A percentile compares a stretch with the other conserved stretches of the same genome.
Conservation (phyloP, 768 basidiomycete genomes). For the Psilocybe cyanescens region DNA sequence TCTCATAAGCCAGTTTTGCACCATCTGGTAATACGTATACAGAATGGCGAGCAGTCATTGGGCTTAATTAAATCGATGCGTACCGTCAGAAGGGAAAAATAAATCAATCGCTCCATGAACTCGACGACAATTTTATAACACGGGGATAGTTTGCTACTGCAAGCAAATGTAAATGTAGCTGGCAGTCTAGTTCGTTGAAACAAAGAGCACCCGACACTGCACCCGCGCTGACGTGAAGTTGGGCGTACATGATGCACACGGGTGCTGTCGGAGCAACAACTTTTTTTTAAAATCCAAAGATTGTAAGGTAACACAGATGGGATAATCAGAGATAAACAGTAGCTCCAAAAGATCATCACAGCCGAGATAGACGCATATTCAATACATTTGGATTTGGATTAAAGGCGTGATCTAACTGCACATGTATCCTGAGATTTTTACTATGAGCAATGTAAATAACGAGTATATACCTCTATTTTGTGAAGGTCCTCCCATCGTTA, state of each 20-base stretch:
- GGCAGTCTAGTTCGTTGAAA: not conserved
- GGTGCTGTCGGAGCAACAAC: not conserved
- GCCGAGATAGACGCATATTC: not conserved
- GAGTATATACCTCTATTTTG: not conserved
- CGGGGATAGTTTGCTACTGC: not conserved
- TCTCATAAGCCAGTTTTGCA: conserved; percentile 44
- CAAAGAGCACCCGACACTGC: conserved; percentile 19
- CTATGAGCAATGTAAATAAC: not conserved
- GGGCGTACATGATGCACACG: not conserved
- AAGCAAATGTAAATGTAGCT: not conserved
- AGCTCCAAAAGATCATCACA: not conserved
- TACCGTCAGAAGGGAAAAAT: not conserved
- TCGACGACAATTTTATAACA: conserved; percentile 8
- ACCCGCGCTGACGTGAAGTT: conserved; percentile 5
- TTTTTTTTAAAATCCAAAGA: not conserved
- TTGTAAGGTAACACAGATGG: not conserved
- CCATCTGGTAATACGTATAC: conserved; percentile 41
- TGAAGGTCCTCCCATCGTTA: not conserved
- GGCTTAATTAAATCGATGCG: not conserved
- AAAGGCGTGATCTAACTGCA: too few species aligned
- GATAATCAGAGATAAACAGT: too few species aligned
- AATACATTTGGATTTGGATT: too few species aligned
- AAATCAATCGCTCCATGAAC: not conserved
- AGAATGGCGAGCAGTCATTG: conserved; percentile 27
- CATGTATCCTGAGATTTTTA: not conserved